Conservation (phyloP, 2,329 filamentous ascomycete species). For the Colletotrichum filicis region DNA sequence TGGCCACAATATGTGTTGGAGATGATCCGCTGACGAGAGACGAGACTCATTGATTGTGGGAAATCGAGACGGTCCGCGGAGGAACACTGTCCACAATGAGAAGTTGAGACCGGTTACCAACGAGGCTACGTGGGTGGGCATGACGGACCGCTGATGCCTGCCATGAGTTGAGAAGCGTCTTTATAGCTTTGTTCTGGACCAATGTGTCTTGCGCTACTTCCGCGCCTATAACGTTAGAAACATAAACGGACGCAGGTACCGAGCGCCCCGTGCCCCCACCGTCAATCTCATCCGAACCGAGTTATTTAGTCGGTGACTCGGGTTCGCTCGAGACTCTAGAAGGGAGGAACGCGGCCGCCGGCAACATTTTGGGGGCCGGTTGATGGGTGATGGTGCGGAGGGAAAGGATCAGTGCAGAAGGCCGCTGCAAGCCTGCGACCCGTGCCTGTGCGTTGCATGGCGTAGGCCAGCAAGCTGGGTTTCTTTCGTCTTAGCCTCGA, state of each 20-base stretch:
- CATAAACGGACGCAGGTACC: constrained; percentile 13
- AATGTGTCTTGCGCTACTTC: constrained; percentile 1
- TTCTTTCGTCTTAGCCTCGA: constrained; percentile 10
- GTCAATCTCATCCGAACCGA: constrained; percentile 11
- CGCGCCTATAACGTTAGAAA: neutral
- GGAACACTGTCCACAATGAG: constrained; percentile 14
- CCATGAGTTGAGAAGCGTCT: neutral
- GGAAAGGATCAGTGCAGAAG: constrained; percentile 20
- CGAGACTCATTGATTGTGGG: neutral
- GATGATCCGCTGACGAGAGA: constrained; percentile 25
- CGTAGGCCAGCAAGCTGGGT: constrained; percentile 12
- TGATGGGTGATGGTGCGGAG: neutral
- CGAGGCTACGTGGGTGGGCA: constrained; percentile 5
- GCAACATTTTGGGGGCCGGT: neutral
- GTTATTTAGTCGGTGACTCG: constrained; percentile 14
- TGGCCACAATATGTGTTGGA: constrained; percentile 10
- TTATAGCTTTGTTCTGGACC: constrained; percentile 25
- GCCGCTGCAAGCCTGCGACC: constrained; percentile 1
- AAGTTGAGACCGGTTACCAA: constrained; percentile 11
- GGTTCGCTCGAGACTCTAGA: neutral
- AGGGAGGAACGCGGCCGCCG: neutral
- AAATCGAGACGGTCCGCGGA: constrained; percentile 5
- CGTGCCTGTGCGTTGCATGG: constrained; percentile 20
- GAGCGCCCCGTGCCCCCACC: neutral
- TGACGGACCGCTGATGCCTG: constrained; percentile 3